Evolutionary conservation across 129 eudicot species (phyloP).

Genomic region (Escallonia rubra): DNA sequence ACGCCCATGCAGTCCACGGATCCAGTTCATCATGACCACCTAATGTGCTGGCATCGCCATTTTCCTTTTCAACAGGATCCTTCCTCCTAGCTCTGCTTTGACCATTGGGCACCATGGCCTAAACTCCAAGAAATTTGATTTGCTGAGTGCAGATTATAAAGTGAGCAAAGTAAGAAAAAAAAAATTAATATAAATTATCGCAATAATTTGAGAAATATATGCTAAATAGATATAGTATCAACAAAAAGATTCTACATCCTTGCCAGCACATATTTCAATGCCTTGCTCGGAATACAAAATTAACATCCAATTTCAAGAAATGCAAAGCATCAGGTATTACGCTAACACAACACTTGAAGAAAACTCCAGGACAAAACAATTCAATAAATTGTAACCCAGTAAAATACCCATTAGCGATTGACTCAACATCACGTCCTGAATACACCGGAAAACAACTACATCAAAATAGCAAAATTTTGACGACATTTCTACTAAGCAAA

Average conservation of each 20-base stretch:
- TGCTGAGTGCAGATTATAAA: not conserved
- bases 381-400: too few relatives aligned
- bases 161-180: too few relatives aligned
- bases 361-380: too few relatives aligned
- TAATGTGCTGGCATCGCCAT: slow-evolving; percentile 49
- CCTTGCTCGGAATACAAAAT: not conserved
- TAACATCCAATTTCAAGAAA: not conserved
- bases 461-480: too few relatives aligned
- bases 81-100: slow-evolving; percentile 43
- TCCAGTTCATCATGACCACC: slow-evolving; percentile 70
- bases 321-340: too few relatives aligned
- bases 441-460: too few relatives aligned
- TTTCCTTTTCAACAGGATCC: slow-evolving; percentile 36
- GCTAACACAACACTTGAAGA: too few relatives aligned
- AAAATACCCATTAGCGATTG: too few relatives aligned
- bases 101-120: slow-evolving; percentile 56
- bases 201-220: slow-evolving; percentile 11
- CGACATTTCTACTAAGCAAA: too few relatives aligned
- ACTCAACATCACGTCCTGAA: too few relatives aligned
- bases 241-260: not conserved
- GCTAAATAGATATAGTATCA: not conserved
- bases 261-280: slow-evolving; percentile 1
- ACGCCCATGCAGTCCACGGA: slow-evolving; percentile 99
- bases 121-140: not conserved
- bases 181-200: slow-evolving; percentile 10